Evolutionary conservation across 306 rosid species (phyloP).

Genomic region (Echinosophora koreensis): DNA sequence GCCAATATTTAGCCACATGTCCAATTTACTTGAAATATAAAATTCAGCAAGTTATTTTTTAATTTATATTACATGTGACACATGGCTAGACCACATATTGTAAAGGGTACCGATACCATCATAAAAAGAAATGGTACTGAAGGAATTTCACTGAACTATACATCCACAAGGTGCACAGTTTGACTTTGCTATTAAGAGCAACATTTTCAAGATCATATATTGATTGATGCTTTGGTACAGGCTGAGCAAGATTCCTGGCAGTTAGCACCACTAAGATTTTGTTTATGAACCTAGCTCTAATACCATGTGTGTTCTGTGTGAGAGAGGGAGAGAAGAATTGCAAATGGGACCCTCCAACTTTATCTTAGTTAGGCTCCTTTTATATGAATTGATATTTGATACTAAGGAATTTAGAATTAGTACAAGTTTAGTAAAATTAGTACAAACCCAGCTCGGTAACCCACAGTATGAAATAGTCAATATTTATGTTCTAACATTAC

Average conservation of each 20-base stretch:
- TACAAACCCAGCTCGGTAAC: neutral
- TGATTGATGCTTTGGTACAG: conserved; percentile 14
- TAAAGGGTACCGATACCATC: conserved; percentile 2
- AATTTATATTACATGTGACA: conserved; percentile 1
- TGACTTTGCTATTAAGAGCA: conserved; percentile 5
- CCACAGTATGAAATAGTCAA: neutral
- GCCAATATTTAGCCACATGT: conserved; percentile 3
- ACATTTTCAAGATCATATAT: conserved; percentile 1
- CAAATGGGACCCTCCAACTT: neutral
- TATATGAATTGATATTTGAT: conserved; percentile 38
- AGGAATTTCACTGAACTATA: conserved; percentile 12
- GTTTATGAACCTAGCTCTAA: conserved; percentile 6
- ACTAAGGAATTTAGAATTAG: conserved; percentile 8
- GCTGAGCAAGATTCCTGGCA: neutral
- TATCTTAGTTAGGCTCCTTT: conserved; percentile 20
- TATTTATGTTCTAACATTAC: conserved; percentile 1
- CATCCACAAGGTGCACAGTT: conserved; percentile 4
- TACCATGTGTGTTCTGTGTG: neutral
- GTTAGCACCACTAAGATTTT: conserved; percentile 16
- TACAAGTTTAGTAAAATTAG: conserved; percentile 19
- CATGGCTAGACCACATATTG: conserved; percentile 21
- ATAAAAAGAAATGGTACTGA: neutral
- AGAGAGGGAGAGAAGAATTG: neutral
- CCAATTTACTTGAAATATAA: conserved; percentile 17
- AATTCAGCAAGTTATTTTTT: neutral